Percentiles rank a stretch among this genome's conserved stretches.
These are phyloP conservation scores for Noccaea bulbosa DNA, from an alignment of 345 rosid species.

Conservation along the genomic window DNA sequence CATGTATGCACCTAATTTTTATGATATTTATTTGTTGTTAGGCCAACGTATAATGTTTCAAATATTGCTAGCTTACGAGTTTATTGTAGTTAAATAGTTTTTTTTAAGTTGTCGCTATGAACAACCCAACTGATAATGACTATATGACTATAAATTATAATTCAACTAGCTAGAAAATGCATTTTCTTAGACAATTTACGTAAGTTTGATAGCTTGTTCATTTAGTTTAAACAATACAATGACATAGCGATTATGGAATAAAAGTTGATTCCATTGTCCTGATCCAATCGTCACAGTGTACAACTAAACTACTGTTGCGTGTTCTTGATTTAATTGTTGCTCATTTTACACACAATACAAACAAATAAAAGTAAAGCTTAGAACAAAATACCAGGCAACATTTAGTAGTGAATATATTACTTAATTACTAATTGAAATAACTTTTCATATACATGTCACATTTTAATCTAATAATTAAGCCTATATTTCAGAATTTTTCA, in stretches of 20 bases:
- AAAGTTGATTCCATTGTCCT: neutral
- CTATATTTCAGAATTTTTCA: too few species aligned
- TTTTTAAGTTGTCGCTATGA: neutral
- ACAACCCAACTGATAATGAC: neutral
- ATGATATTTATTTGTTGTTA: conserved; percentile 2
- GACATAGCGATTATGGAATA: neutral
- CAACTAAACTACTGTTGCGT: too few species aligned
- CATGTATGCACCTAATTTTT: conserved; percentile 24
- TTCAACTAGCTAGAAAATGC: neutral
- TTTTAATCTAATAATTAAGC: too few species aligned
- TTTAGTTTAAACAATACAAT: neutral
- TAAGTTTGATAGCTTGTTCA: conserved; percentile 1
- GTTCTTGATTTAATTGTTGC: too few species aligned
- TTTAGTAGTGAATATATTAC: too few species aligned
- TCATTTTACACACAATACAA: too few species aligned
- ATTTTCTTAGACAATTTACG: neutral
- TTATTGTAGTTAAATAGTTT: conserved; percentile 1
- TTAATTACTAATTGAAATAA: too few species aligned
- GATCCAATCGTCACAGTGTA: neutral
- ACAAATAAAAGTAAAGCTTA: too few species aligned
- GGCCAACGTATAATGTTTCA: neutral
- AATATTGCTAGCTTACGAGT: neutral
- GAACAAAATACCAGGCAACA: too few species aligned
- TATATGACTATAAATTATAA: neutral
- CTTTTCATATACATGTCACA: too few species aligned